Evolutionary conservation across 169 alveolate species (phyloP), one percentile per base, ranked within the genome.

Genomic region (Besnoitia besnoiti): DNA sequence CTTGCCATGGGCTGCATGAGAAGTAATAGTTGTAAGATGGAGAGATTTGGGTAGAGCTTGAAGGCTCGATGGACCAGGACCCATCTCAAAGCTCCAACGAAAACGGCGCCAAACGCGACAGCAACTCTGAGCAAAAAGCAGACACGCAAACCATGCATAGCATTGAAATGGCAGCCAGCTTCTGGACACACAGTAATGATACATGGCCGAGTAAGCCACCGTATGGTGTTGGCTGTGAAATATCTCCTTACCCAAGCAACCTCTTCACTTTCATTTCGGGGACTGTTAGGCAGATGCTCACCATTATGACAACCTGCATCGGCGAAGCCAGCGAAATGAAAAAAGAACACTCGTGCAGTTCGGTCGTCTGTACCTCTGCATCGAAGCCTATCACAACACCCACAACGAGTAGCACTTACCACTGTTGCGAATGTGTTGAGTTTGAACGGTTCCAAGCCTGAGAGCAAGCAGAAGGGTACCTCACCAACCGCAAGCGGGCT

Each of bases 231-330:
- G 37, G 44, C 33, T 0, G 67, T 8, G 33, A 21, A 37, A 7
- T 42, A 37, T 39, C 30, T 42, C 19, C 87, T 85, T 47, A 85
- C 91, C 91, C 91, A 79, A 85, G 12, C n/a, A 5, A 59, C 12
- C n/a, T 85, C 33, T 59, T 89, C 62, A 75, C 51, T 89, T 75
- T 67, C 88, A 67, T 49, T 35, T 62, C 91, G 50, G 92, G 92
- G 40, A 89, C 92, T 14, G 92, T 62, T 0, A 89, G n/a, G 42
- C 85, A 89, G 50, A 89, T 89, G 50, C 92, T 89, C 51, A n/a
- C 85, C 90, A 89, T 62, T 21, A 75, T 89, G 55, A 89, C 49
- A 47, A 75, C 91, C 91, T 85, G 91, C 10, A 35, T 27, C 3
- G 40, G 46, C n/a, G n/a, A n/a, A n/a, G n/a, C n/a, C n/a, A n/a